Evolutionary conservation across 139 green algal species (phyloP).

Genomic region (Volvox africanus): DNA sequence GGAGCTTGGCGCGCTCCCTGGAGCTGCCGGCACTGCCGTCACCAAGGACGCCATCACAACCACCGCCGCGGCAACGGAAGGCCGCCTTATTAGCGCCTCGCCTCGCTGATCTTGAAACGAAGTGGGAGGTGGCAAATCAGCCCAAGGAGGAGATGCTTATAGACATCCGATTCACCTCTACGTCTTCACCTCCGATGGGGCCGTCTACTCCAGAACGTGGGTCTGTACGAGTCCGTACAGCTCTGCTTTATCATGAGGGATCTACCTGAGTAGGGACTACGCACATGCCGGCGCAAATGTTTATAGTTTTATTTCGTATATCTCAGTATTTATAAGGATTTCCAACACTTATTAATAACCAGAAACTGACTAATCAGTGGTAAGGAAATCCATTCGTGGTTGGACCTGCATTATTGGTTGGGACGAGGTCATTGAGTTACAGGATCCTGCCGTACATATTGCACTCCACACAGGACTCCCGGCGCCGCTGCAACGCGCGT

Average conservation of each 20-base stretch:
- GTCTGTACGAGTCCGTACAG: neutral
- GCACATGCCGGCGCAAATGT: no score
- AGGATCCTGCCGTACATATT: no score
- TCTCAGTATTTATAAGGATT: no score
- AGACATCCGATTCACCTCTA: neutral
- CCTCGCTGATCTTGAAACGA: neutral
- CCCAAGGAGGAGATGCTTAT: neutral
- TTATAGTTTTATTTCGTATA: no score
- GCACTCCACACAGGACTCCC: no score
- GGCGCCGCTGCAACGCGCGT: no score
- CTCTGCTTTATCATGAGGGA: neutral
- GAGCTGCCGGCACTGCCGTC: neutral
- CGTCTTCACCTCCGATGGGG: neutral
- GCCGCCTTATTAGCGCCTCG: neutral
- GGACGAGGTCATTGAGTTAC: no score
- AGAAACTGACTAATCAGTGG: no score
- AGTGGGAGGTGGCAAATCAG: constrained; percentile 40
- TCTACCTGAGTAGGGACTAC: neutral
- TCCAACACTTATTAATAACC: no score
- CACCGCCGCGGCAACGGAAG: neutral
- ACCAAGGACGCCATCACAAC: neutral
- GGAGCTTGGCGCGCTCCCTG: neutral
- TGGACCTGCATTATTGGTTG: no score
- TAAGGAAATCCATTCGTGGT: no score
- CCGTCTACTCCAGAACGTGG: neutral